phyloP scores from a whole-genome alignment of 208 protist genomes.

The Leishmania braziliensis region DNA sequence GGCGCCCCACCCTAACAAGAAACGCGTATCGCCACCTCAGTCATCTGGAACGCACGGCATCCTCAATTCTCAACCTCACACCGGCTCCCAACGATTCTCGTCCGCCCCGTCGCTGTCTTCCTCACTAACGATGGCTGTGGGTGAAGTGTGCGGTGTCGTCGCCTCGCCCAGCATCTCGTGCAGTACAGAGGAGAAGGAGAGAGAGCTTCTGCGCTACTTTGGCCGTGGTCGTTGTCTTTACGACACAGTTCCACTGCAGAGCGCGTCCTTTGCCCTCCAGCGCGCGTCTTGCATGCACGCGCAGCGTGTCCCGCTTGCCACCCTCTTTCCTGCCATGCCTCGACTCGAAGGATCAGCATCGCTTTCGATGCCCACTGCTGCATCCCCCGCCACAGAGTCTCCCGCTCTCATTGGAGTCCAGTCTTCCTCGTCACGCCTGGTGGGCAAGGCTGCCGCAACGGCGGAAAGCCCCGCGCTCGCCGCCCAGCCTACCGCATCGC shows the following conservation, averaged over 20 bases:
- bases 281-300: conserved; percentile 22
- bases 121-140: neutral
- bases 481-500: neutral
- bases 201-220: conserved; percentile 35
- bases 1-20: neutral
- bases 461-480: neutral
- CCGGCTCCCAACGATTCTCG: neutral
- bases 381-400: neutral
- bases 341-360: neutral
- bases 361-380: neutral
- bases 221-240: conserved; percentile 17
- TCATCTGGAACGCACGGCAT: neutral
- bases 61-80: neutral
- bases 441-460: neutral
- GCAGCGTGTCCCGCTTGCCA: conserved; percentile 19
- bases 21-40: neutral
- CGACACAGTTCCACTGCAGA: conserved; percentile 11
- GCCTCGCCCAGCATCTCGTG: neutral
- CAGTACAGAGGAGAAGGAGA: conserved; percentile 12
- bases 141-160: neutral
- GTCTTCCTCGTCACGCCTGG: neutral
- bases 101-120: neutral
- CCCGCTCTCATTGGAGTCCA: neutral
- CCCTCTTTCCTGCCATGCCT: conserved; percentile 20
- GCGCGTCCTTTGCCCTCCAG: conserved; percentile 23